A percentile compares a stretch with the other conserved stretches of the same genome.
Conservation (phyloP, 768 basidiomycete species). For the Kwoniella shandongensis region DNA sequence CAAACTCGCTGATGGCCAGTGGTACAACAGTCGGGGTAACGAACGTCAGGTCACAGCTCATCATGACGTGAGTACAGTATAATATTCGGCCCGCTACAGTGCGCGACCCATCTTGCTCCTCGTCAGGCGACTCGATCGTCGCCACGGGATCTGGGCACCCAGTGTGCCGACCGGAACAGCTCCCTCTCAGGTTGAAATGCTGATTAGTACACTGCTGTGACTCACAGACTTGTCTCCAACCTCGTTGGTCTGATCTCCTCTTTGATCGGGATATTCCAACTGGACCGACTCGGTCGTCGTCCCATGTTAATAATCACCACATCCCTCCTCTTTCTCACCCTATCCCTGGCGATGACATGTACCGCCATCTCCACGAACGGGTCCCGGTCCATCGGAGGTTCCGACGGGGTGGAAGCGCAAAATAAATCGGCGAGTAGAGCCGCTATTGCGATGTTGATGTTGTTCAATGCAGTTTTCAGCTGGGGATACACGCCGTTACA, state of each 20-base stretch:
- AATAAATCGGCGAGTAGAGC: constrained; percentile 23
- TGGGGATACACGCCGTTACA: constrained; percentile 34
- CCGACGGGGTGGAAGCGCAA: neutral
- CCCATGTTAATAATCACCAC: constrained; percentile 26
- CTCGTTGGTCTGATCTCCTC: too few relatives aligned
- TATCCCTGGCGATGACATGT: constrained; percentile 28
- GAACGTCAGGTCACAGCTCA: constrained; percentile 23
- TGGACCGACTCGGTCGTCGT: constrained; percentile 35
- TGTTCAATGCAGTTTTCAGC: constrained; percentile 29
- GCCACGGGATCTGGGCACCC: too few relatives aligned
- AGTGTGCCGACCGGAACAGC: too few relatives aligned
- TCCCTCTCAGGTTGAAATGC: too few relatives aligned
- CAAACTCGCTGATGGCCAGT: neutral
- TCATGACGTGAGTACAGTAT: constrained; percentile 43
- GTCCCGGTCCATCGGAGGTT: constrained; percentile 1
- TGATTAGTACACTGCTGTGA: too few relatives aligned
- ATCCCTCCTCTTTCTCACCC: constrained; percentile 20
- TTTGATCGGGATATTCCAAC: too few relatives aligned
- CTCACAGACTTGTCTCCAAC: too few relatives aligned
- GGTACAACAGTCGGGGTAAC: constrained; percentile 32
- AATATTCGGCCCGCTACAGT: too few relatives aligned
- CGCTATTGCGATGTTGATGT: constrained; percentile 32
- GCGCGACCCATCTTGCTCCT: too few relatives aligned
- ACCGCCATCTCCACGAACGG: constrained; percentile 21
- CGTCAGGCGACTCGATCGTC: too few relatives aligned